phyloP scores from a whole-genome alignment of 2,329 filamentous ascomycete species.

The Pseudonectria buxi region DNA sequence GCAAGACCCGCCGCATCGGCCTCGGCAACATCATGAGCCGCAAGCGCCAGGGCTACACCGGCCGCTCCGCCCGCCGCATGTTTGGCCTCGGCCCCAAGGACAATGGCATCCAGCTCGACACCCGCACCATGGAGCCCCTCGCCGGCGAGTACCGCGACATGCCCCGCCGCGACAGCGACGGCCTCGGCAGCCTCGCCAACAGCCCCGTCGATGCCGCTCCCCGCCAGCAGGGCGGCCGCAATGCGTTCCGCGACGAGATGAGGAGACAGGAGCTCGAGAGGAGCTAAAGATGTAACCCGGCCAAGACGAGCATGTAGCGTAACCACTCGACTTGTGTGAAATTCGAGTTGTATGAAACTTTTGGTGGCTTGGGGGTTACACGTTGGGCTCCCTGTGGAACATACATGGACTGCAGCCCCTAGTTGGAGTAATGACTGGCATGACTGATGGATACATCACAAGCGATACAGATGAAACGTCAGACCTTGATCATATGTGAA shows the following conservation, averaged over 20 bases:
- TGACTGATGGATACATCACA: slow-evolving; percentile 10
- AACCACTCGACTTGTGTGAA: too few relatives aligned
- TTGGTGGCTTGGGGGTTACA: slow-evolving; percentile 8
- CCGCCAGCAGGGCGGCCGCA: slow-evolving; percentile 32
- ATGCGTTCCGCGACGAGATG: slow-evolving; percentile 45
- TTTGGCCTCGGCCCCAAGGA: slow-evolving; percentile 27
- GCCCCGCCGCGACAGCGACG: slow-evolving; percentile 40
- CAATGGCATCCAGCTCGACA: slow-evolving; percentile 40
- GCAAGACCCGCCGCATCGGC: slow-evolving; percentile 41
- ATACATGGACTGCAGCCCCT: slow-evolving; percentile 1
- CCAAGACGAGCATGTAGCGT: too few relatives aligned
- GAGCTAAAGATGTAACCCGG: too few relatives aligned
- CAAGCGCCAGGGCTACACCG: slow-evolving; percentile 36
- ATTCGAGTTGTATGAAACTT: not conserved
- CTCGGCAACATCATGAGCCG: slow-evolving; percentile 48
- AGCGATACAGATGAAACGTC: slow-evolving; percentile 19
- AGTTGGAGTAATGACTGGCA: slow-evolving; percentile 17
- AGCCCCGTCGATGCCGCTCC: slow-evolving; percentile 39
- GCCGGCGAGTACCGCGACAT: slow-evolving; percentile 29
- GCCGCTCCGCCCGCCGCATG: slow-evolving; percentile 31
- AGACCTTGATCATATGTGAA: not conserved
- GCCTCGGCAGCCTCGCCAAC: slow-evolving; percentile 41
- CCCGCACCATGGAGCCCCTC: slow-evolving; percentile 16
- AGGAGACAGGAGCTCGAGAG: slow-evolving; percentile 39
- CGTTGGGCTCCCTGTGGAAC: too few relatives aligned